Percentiles rank a stretch among this genome's conserved stretches.
Evolutionary conservation across 108 stramenopile genomes (phyloP).

Genomic region (Nitzschia sp.): DNA sequence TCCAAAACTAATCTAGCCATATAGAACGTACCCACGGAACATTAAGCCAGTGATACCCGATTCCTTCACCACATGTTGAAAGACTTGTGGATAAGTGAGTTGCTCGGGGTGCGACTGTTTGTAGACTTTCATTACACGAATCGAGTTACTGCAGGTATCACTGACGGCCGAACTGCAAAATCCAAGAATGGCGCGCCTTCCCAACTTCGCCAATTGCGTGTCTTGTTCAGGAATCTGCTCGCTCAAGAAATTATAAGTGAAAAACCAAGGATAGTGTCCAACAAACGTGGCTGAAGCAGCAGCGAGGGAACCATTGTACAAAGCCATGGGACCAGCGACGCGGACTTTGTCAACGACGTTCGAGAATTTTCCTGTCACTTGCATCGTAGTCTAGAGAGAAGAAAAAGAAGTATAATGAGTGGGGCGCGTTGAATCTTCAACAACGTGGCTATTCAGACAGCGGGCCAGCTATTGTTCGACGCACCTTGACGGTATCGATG

Average conservation of each 20-base stretch:
- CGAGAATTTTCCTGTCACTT: slow-evolving; percentile 95
- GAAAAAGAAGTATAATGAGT: neutral
- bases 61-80: slow-evolving; percentile 83
- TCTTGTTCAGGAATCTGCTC: slow-evolving; percentile 95
- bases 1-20: neutral
- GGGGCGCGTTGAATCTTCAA: no score
- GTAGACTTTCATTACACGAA: slow-evolving; percentile 98
- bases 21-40: slow-evolving; percentile 87
- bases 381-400: slow-evolving; percentile 76
- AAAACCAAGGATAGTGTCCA: slow-evolving; percentile 98
- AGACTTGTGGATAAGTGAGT: slow-evolving; percentile 89
- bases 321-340: slow-evolving; percentile 75
- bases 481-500: slow-evolving; percentile 73
- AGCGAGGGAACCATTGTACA: slow-evolving; percentile 94
- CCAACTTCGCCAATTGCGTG: slow-evolving; percentile 75
- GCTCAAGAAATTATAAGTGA: slow-evolving; percentile 93
- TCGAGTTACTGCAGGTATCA: slow-evolving; percentile 96
- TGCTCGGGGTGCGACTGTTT: slow-evolving; percentile 92
- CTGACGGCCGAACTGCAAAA: slow-evolving; percentile 91
- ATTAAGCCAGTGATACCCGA: slow-evolving; percentile 92
- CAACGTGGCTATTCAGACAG: neutral
- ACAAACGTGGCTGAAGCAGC: slow-evolving; percentile 96
- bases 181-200: slow-evolving; percentile 91
- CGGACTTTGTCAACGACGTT: slow-evolving; percentile 88
- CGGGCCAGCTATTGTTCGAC: slow-evolving; percentile 1